Percentiles rank a stretch among this genome's conserved stretches.
These are phyloP conservation scores for Nicotiana tomentosiformis DNA, from an alignment of 257 asterid genomes.

Conservation along the genomic window DNA sequence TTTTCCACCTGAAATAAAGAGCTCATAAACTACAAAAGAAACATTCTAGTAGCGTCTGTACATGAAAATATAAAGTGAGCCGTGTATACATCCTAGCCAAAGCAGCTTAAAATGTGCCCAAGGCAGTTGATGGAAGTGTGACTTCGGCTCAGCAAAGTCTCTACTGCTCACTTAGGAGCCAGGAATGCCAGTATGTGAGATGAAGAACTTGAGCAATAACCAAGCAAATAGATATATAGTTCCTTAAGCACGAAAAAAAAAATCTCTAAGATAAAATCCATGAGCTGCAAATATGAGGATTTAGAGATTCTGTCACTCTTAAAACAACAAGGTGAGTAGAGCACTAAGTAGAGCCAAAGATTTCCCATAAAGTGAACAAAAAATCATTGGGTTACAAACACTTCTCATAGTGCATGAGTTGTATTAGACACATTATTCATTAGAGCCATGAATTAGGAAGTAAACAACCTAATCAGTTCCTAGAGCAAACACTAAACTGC, in stretches of 20 bases:
- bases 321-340: background rate
- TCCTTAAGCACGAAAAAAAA: background rate
- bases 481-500: background rate
- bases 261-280: background rate
- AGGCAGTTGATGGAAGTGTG: background rate
- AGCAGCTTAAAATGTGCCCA: background rate
- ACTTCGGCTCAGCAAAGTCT: background rate
- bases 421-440: background rate
- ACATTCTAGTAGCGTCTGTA: background rate
- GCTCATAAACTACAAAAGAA: background rate
- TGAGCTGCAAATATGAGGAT: background rate
- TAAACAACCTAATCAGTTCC: conserved; percentile 6
- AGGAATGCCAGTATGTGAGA: background rate
- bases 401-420: background rate
- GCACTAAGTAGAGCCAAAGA: background rate
- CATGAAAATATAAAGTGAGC: background rate
- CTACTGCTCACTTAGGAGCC: background rate
- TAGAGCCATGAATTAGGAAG: background rate
- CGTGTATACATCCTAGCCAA: background rate
- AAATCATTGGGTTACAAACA: background rate
- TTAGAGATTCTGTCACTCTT: background rate
- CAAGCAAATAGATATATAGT: background rate
- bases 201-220: background rate
- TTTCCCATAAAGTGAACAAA: background rate
- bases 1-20: background rate